A percentile compares a stretch with the other conserved stretches of the same genome.
Evolutionary conservation across 345 rosid genomes (phyloP).

Genomic region (Alliaria petiolata): DNA sequence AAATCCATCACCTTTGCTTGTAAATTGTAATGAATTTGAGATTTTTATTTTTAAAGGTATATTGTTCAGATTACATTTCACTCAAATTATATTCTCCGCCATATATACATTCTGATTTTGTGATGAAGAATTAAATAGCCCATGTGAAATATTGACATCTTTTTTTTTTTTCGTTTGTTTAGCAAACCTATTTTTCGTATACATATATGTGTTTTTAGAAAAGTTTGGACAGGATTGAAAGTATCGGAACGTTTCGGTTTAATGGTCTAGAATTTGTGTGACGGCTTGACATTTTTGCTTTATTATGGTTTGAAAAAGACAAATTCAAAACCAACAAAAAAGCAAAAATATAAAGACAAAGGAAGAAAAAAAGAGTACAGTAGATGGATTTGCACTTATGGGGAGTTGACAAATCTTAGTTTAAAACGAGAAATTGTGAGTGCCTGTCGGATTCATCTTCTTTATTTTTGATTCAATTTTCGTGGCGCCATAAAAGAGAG

Average conservation of each 20-base stretch:
- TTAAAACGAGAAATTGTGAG: slow-evolving; percentile 5
- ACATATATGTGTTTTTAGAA: not conserved
- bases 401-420: not conserved
- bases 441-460: not conserved
- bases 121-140: not conserved
- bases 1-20: slow-evolving; percentile 27
- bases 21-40: not conserved
- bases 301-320: not conserved
- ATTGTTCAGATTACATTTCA: slow-evolving; percentile 13
- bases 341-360: not conserved
- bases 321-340: not conserved
- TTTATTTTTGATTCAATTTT: not conserved
- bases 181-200: not conserved
- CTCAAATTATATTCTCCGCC: slow-evolving; percentile 22
- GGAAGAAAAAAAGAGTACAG: not conserved
- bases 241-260: not conserved
- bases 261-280: not conserved
- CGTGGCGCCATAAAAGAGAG: slow-evolving; percentile 30
- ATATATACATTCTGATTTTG: not conserved
- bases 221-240: not conserved
- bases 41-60: not conserved
- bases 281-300: not conserved
- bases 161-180: not conserved
- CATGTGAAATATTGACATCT: slow-evolving; percentile 15
- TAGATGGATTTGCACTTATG: slow-evolving; percentile 3